Conservation (phyloP, 2,329 filamentous ascomycete species). For the Cladosporium oxysporum region DNA sequence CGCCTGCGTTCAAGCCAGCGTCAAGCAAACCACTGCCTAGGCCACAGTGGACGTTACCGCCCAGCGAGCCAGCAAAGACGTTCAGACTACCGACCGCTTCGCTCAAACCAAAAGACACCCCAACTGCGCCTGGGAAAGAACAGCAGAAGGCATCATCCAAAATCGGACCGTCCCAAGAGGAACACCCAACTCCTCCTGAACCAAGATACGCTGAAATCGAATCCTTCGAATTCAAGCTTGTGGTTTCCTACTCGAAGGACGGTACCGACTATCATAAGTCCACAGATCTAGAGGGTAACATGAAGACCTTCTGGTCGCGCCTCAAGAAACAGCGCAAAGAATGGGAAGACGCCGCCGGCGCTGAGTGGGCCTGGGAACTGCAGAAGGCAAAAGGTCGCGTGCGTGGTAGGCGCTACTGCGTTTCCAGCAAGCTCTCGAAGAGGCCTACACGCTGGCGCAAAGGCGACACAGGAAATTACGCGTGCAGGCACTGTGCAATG, state of each 20-base stretch:
- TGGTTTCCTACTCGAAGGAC: constrained; percentile 4
- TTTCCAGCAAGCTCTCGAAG: constrained; percentile 27
- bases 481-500: constrained; percentile 31
- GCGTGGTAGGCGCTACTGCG: constrained; percentile 23
- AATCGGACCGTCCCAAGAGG: background rate
- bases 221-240: constrained; percentile 15
- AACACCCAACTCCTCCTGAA: background rate
- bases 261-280: background rate
- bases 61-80: background rate
- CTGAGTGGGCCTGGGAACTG: constrained; percentile 29
- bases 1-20: background rate
- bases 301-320: constrained; percentile 20
- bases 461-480: constrained; percentile 29
- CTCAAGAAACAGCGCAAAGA: constrained; percentile 22
- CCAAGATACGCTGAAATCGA: background rate
- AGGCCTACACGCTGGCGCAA: constrained; percentile 27
- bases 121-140: too few species aligned
- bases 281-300: constrained; percentile 19
- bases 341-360: constrained; percentile 30
- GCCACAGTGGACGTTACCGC: background rate
- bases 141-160: background rate
- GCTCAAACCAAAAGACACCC: background rate
- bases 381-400: constrained; percentile 17
- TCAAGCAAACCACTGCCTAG: background rate
- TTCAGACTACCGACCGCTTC: background rate